These are phyloP conservation scores for Lentithecium fluviatile DNA, from an alignment of 495 filamentous ascomycete genomes.

Conservation along the genomic window DNA sequence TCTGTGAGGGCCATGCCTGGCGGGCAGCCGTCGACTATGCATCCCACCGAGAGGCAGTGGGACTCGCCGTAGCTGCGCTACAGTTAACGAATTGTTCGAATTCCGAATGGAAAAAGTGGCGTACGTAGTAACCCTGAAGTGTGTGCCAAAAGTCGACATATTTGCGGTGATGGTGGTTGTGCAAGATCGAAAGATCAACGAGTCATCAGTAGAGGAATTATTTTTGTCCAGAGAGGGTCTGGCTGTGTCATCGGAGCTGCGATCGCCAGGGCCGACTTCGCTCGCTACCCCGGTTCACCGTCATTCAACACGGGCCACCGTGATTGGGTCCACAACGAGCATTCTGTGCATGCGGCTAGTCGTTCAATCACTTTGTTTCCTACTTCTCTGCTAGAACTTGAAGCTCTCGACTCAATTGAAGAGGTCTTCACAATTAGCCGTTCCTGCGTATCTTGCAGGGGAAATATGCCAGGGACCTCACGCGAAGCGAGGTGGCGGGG, in stretches of 20 bases:
- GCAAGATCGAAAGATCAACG: not conserved
- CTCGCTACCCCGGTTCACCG: too few relatives aligned
- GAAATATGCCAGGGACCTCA: too few relatives aligned
- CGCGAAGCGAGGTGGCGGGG: too few relatives aligned
- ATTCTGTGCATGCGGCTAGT: too few relatives aligned
- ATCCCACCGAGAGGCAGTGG: slow-evolving; percentile 44
- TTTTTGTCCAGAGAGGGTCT: not conserved
- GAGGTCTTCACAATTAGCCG: too few relatives aligned
- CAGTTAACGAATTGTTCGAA: slow-evolving; percentile 10
- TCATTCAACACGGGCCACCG: too few relatives aligned
- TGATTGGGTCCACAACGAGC: too few relatives aligned
- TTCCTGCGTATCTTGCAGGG: too few relatives aligned
- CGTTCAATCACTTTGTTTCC: too few relatives aligned
- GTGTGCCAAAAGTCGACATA: slow-evolving; percentile 91
- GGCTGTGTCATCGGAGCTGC: not conserved
- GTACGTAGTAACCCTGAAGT: slow-evolving; percentile 53
- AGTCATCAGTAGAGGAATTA: not conserved
- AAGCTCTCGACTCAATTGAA: too few relatives aligned
- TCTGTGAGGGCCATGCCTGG: slow-evolving; percentile 88
- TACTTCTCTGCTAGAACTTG: too few relatives aligned
- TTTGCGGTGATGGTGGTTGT: slow-evolving; percentile 13
- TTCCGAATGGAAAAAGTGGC: not conserved
- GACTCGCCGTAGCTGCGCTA: slow-evolving; percentile 41
- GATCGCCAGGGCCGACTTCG: not conserved
- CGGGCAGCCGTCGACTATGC: slow-evolving; percentile 62